Evolutionary conservation across 202 grass and related monocot genomes (phyloP), one percentile per base, ranked within the genome.

Genomic region (Zizania palustris): DNA sequence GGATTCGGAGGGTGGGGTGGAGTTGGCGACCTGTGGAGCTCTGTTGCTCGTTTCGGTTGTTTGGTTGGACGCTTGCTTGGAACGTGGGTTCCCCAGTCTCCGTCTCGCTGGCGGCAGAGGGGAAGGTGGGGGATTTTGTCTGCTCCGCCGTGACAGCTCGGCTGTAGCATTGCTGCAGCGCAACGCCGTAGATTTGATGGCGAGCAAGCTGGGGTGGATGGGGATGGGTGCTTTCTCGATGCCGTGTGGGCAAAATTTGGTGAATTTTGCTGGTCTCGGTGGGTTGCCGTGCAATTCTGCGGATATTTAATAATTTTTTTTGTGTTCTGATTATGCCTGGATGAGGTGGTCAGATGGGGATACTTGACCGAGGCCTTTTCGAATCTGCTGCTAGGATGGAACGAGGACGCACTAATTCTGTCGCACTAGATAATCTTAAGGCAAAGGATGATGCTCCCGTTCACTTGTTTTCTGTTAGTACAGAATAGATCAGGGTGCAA

Each of bases 41-140:
- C 71, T 71, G 6, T 62, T 45, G 54, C 11, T 74, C 37, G 2
- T 74, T 45, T 82, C 28, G 38, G 50, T 73, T 76, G 61, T 78
- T 69, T 40, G 19, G 64, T 49, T 13, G 39, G 6, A 44, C 21
- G 22, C 14, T 16, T 20, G 66, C 20, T 81, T 65, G 43, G 49
- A 48, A 64, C 59, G 72, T 58, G 41, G 75, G 9, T 73, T 28
- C 28, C 28, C 28, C 28, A 35, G 11, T 19, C 48, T 60, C 75
- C 74, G 7, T 60, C 54, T 45, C 44, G 43, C 41, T 38, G 21
- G 33, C 42, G 10, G 49, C 51, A 19, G 66, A 19, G 66, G 43
- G 21, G 43, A 50, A 48, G 59, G n/a, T 20, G 18, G 50, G 6
- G 35, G n/a, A 51, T 36, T 8, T 59, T 50, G 3, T 51, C 41